A percentile compares a stretch with the other conserved stretches of the same genome.
These are phyloP conservation scores for Mycena chlorophos DNA, from an alignment of 768 basidiomycete genomes.

Conservation along the genomic window DNA sequence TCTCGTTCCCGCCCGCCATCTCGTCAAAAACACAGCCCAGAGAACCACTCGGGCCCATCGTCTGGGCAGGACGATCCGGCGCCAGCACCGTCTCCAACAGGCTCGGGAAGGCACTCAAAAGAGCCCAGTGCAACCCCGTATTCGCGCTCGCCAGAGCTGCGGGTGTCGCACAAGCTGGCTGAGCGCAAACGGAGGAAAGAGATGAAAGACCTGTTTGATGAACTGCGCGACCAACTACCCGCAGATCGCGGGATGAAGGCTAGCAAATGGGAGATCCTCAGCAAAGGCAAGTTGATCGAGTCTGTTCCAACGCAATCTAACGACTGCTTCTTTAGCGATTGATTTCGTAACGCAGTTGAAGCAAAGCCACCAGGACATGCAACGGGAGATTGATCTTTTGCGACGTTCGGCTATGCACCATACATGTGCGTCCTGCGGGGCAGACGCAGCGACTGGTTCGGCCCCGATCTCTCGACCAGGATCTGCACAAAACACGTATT, in stretches of 20 bases:
- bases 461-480: slow-evolving; percentile 53
- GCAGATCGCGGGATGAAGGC: slow-evolving; percentile 93
- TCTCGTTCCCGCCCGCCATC: slow-evolving; percentile 74
- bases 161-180: slow-evolving; percentile 95
- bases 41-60: slow-evolving; percentile 42
- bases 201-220: slow-evolving; percentile 99
- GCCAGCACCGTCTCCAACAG: slow-evolving; percentile 36
- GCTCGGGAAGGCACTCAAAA: slow-evolving; percentile 42
- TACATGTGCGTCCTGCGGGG: slow-evolving; percentile 54
- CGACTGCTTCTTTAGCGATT: slow-evolving; percentile 59
- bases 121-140: slow-evolving; percentile 74
- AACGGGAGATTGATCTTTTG: slow-evolving; percentile 74
- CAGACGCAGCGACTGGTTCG: slow-evolving; percentile 46
- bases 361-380: slow-evolving; percentile 72
- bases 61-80: slow-evolving; percentile 48
- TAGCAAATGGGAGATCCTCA: slow-evolving; percentile 98
- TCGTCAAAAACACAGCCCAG: slow-evolving; percentile 49
- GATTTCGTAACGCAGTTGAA: slow-evolving; percentile 85
- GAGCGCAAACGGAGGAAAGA: slow-evolving; percentile 97
- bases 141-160: slow-evolving; percentile 91
- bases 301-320: slow-evolving; percentile 8
- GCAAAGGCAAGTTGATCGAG: slow-evolving; percentile 69
- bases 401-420: slow-evolving; percentile 70
- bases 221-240: slow-evolving; percentile 89
- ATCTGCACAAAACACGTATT: slow-evolving; percentile 61